These are phyloP conservation scores for Cantharellus cinnabarinus DNA, from an alignment of 768 basidiomycete genomes.

Conservation along the genomic window DNA sequence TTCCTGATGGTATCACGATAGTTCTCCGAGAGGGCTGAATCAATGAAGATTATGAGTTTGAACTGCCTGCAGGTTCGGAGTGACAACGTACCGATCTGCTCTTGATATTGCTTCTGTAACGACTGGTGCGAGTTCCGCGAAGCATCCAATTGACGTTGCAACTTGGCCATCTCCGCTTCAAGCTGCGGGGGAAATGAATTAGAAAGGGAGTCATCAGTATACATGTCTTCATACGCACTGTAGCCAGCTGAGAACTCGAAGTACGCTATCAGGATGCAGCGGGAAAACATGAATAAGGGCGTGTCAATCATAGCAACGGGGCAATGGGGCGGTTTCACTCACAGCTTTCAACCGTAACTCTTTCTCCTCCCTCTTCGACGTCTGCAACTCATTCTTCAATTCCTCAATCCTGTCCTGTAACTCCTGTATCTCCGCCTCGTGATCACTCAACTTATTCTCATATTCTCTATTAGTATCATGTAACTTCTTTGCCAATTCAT, in stretches of 20 bases:
- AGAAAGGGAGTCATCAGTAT: background rate
- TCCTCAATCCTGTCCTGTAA: conserved; percentile 64
- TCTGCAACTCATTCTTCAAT: conserved; percentile 47
- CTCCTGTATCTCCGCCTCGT: conserved; percentile 69
- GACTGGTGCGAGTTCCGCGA: conserved; percentile 52
- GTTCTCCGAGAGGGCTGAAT: conserved; percentile 51
- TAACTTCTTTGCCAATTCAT: conserved; percentile 54
- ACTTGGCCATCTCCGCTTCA: conserved; percentile 61
- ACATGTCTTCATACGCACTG: conserved; percentile 15
- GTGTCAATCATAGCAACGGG: too few species aligned
- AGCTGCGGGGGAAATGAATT: background rate
- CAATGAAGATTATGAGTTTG: background rate
- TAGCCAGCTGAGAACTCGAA: conserved; percentile 42
- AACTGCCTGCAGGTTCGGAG: background rate
- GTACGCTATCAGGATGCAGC: conserved; percentile 25
- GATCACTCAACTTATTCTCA: conserved; percentile 45
- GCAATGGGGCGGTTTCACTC: conserved; percentile 3
- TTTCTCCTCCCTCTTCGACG: conserved; percentile 81
- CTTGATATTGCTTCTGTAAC: conserved; percentile 72
- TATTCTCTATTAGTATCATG: conserved; percentile 52
- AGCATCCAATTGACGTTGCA: conserved; percentile 54
- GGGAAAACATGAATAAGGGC: too few species aligned
- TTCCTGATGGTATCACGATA: conserved; percentile 53
- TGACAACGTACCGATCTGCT: conserved; percentile 50
- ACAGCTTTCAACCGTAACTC: conserved; percentile 79